Evolutionary conservation across 1,139 yeast species (phyloP), one percentile per base, ranked within the genome.

Genomic region (Hyphopichia wangnamkhiaoensis): DNA sequence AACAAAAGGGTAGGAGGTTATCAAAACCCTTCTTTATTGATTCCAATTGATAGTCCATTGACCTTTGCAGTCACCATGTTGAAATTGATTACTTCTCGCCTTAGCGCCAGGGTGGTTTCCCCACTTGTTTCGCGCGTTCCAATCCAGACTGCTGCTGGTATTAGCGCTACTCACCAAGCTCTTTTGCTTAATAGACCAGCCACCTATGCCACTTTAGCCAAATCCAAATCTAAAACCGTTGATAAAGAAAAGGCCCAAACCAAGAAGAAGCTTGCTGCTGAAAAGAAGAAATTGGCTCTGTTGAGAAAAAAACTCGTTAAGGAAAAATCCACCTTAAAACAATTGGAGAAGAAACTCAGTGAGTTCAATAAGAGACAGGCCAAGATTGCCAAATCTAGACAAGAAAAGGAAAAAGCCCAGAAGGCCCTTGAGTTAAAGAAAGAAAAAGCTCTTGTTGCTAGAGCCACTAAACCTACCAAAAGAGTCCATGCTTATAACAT

Each of bases 391-490:
- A 37, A 44, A 34, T 47, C 42, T 26, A 44, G 43, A 33, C 39
- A 45, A 28, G 46, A 35, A 3, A 44, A 47, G 34, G 49, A 39
- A 13, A 44, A 46, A 40, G 43, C 29, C 30, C 28, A 10, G 28
- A 31, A 31, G 35, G 38, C 30, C 4, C 28, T n/a, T 21, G 28
- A 20, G 31, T 20, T 20, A 16, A 23, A 30, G n/a, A 30, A 27
- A 28, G 24, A 20, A 29, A 32, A 32, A 31, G 38, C 35, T 24
- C 17, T 23, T 53, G 41, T 56, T 25, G 42, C 41, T 9, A 50
- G 59, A 33, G 71, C 71, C 15, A 50, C 59, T 40, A 61, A 60
- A 44, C 54, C 59, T 12, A 54, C 44, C 49, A 54, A 64, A 38
- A 56, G 46, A 37, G 41, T 65, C 31, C 50, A 63, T 14, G 61